Percentiles rank a stretch among this genome's conserved stretches.
Conservation (phyloP, 164 flowering plant species). For the Stephania cephalantha region DNA sequence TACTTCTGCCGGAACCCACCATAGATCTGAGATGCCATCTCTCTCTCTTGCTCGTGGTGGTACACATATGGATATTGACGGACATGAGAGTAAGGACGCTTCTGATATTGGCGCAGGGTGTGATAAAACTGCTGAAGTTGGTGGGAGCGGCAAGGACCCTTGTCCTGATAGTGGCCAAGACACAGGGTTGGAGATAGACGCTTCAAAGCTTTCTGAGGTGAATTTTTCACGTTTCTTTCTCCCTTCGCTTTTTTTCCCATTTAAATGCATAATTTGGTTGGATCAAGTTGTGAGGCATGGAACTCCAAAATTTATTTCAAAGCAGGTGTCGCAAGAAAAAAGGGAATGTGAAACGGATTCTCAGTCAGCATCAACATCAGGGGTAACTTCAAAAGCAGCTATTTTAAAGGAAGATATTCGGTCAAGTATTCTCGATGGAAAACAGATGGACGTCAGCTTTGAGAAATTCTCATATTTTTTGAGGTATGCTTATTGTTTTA, state of each 20-base stretch:
- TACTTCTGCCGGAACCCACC: slow-evolving; percentile 37
- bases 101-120: slow-evolving; percentile 31
- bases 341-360: slow-evolving; percentile 52
- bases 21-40: slow-evolving; percentile 36
- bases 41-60: slow-evolving; percentile 40
- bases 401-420: slow-evolving; percentile 59
- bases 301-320: slow-evolving; percentile 11
- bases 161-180: slow-evolving; percentile 42
- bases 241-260: neutral
- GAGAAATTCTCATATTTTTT: slow-evolving; percentile 73
- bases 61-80: slow-evolving; percentile 39
- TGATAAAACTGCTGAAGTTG: slow-evolving; percentile 49
- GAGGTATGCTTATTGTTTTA: slow-evolving; percentile 35
- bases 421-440: slow-evolving; percentile 64
- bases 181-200: slow-evolving; percentile 45
- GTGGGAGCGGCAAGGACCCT: slow-evolving; percentile 34
- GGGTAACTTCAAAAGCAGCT: slow-evolving; percentile 41
- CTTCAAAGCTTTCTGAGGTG: slow-evolving; percentile 40
- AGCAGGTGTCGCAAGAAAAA: slow-evolving; percentile 55
- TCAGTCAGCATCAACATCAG: slow-evolving; percentile 50
- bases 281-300: neutral
- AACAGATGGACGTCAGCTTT: slow-evolving; percentile 52
- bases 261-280: too few relatives aligned
- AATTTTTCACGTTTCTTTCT: slow-evolving; percentile 9
- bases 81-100: slow-evolving; percentile 37